Evolutionary conservation across 768 basidiomycete genomes (phyloP), one percentile per base, ranked within the genome.

Genomic region (Tremella yokohamensis): DNA sequence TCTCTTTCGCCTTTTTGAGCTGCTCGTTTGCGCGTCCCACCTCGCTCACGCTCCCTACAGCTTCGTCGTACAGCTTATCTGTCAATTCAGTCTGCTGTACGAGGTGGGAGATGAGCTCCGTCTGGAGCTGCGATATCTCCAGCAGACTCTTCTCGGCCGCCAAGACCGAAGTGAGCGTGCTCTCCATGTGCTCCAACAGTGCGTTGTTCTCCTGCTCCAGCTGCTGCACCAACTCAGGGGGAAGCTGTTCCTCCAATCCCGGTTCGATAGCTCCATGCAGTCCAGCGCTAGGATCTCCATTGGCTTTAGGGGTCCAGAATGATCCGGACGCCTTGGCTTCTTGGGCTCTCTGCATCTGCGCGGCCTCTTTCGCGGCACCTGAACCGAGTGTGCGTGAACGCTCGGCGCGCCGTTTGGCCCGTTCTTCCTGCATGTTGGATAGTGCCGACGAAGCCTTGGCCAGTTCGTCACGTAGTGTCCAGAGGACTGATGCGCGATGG

Each of bases 31-130:
- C 92, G 75, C 87, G 88, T 65, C 88, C 88, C 39, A 97, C 86
- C 48, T 85, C 87, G 8, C 84, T 85, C 11, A 89, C 87, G 25
- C 88, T 89, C 1, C 87, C 84, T 54, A 96, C 86, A 8, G 91
- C 93, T 70, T 99, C 94, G 65, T 96, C 91, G 72, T 90, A 96
- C 60, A 99, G 79, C 75, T 90, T 85, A 69, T 98, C 93, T 9
- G 92, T 91, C 64, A 92, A 77, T 79, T 93, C 93, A 1, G 88
- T 88, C 80, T 99, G 96, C 68, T 81, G 83, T 37, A 87, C 87
- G 40, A 99, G 81, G 73, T 97, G 91, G 13, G 83, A 80, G 50
- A 96, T 85, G 64, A 99, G 81, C 76, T 97, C 89, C 79, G 88
- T 86, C 80, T 99, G 96, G 57, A 99, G 79, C 40, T 88, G 83